Percentiles rank a stretch among this genome's conserved stretches.
These are phyloP conservation scores for Aurifilum marmelostoma DNA, from an alignment of 2,329 filamentous ascomycete species.

Conservation along the genomic window DNA sequence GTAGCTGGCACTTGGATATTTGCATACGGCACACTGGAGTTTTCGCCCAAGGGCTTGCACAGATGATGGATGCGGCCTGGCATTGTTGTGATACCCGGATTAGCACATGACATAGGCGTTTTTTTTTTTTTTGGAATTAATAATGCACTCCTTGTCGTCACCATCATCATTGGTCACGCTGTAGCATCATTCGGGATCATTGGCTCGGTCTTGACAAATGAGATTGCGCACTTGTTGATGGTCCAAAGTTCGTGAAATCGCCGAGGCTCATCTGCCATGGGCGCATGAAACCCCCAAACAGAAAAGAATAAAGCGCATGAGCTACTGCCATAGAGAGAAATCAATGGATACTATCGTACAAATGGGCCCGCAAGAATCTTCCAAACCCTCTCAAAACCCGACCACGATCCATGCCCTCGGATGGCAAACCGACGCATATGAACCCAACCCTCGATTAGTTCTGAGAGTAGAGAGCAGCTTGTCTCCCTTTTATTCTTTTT, in stretches of 20 bases:
- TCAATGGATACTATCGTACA: conserved; percentile 25
- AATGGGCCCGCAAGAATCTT: neutral
- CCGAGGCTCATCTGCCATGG: conserved; percentile 16
- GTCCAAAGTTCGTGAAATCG: conserved; percentile 12
- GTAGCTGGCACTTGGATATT: neutral
- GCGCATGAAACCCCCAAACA: neutral
- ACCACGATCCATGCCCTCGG: conserved; percentile 9
- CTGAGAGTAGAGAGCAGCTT: neutral
- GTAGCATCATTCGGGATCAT: neutral
- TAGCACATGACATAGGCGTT: conserved; percentile 8
- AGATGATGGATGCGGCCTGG: no score
- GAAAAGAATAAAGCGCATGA: neutral
- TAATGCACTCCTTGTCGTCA: neutral
- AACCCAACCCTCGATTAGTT: neutral
- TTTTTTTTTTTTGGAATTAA: no score
- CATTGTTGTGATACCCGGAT: no score
- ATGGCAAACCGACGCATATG: neutral
- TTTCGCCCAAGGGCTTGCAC: no score
- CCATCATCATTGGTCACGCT: neutral
- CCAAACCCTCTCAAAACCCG: conserved; percentile 10
- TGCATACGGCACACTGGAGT: neutral
- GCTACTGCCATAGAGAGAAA: conserved; percentile 11
- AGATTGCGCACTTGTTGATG: conserved; percentile 13
- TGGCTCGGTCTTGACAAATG: neutral
- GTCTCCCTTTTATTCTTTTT: neutral